These are phyloP conservation scores for Solanum chiquidenum DNA, from an alignment of 257 asterid genomes.

Conservation along the genomic window DNA sequence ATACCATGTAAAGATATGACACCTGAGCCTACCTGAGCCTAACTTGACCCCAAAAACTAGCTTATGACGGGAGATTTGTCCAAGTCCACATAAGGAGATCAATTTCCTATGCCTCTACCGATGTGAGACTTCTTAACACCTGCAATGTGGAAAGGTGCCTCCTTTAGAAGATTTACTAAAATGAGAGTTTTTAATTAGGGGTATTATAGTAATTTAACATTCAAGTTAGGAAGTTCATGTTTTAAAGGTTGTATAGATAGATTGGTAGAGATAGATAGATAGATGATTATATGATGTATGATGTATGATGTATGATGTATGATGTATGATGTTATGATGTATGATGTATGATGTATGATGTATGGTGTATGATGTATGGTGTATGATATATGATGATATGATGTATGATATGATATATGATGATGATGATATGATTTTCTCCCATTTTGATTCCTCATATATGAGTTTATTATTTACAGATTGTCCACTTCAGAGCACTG, in stretches of 20 bases:
- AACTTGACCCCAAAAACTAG: neutral
- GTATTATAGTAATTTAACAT: neutral
- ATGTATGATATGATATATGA: too few relatives aligned
- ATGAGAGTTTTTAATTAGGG: neutral
- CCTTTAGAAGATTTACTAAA: neutral
- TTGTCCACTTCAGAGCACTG: slow-evolving; percentile 83
- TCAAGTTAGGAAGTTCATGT: neutral
- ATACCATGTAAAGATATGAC: too few relatives aligned
- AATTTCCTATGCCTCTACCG: neutral
- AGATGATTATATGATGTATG: neutral
- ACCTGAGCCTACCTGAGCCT: too few relatives aligned
- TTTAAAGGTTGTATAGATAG: neutral
- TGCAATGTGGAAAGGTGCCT: neutral
- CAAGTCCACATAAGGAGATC: neutral
- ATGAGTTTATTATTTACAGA: slow-evolving; percentile 29
- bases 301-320: too few relatives aligned
- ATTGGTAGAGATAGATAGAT: neutral
- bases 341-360: neutral
- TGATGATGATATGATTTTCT: neutral
- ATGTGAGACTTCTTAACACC: neutral
- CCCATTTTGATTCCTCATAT: neutral
- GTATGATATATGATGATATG: too few relatives aligned
- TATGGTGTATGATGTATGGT: too few relatives aligned
- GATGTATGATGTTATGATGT: too few relatives aligned
- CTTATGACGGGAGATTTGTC: neutral